Percentiles rank a stretch among this genome's conserved stretches.
phyloP scores from a whole-genome alignment of 306 rosid species.

The Vigna trinervia region DNA sequence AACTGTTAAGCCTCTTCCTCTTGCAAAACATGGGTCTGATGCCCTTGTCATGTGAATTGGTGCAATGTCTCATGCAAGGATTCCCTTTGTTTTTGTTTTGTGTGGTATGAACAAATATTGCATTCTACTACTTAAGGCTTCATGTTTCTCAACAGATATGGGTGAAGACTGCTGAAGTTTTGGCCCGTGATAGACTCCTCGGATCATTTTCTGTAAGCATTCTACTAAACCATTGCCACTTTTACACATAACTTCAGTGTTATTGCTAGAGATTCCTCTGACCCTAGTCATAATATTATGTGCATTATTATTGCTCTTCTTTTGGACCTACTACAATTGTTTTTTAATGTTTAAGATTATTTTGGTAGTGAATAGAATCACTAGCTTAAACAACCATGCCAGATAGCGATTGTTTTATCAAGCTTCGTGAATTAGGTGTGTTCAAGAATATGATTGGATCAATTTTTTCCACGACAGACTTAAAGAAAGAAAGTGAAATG shows the following conservation, averaged over 20 bases:
- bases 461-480: too few relatives aligned
- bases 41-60: background rate
- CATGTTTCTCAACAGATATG: constrained; percentile 67
- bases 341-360: background rate
- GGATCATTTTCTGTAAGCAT: constrained; percentile 90
- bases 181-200: constrained; percentile 93
- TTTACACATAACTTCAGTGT: background rate
- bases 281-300: background rate
- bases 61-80: background rate
- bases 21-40: too few relatives aligned
- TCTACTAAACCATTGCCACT: constrained; percentile 14
- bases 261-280: constrained; percentile 4
- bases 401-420: background rate
- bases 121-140: background rate
- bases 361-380: background rate
- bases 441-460: too few relatives aligned
- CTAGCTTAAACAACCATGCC: constrained; percentile 1
- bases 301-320: constrained; percentile 9
- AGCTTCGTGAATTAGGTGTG: background rate
- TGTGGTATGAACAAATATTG: background rate
- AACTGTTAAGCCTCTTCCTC: too few relatives aligned
- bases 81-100: background rate
- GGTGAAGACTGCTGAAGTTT: constrained; percentile 90
- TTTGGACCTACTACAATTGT: background rate
- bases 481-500: too few relatives aligned